Base-by-base conservation (phyloP, 257 asterid genomes). In the Scutellaria minor region DNA sequence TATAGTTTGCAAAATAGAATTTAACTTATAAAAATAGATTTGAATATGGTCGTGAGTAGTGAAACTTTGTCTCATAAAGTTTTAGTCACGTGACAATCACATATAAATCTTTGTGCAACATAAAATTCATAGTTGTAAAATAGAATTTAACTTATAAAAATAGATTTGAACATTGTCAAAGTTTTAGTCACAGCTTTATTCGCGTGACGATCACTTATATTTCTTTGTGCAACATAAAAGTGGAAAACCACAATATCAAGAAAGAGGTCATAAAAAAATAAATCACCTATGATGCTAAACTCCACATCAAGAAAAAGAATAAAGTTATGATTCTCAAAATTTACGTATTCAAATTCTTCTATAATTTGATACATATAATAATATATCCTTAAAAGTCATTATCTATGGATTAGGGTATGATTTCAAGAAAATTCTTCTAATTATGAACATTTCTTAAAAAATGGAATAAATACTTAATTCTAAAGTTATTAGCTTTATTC, bases 381-480 rank as follows among this genome's bases (percentile, higher is more conserved):
- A 73, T 64, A 31, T 68, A 70, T 65, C 71, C 48, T 63, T 64
- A 55, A 4, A 55, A 9, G 76, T 73, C 83, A 66, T 60, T 75
- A 77, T 82, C 72, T 44, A 55, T 1, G 65, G 68, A 62, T 75
- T 64, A 35, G 66, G 67, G 56, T 47, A 47, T 47, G 64, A 64
- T 75, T 72, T 76, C 45, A 69, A 55, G 57, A 66, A 59, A 77
- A 71, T 64, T 72, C 27, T 48, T 20, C 9, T 10, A 35, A 47
- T 57, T 58, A 46, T 18, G 64, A 10, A 37, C 57, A 40, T 47
- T 35, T 57, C n/a, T 24, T 1, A 10, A 13, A 57, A 75, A 71
- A 68, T 69, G 77, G 89, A 80, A 83, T 83, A 70, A 68, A 77
- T 85, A 66, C 85, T 80, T 78, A 60, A 80, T 72, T 75, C 81